Evolutionary conservation across 371 early-diverging fungal genomes (phyloP), one percentile per base, ranked within the genome.

Genomic region (Rhizopus sp.): DNA sequence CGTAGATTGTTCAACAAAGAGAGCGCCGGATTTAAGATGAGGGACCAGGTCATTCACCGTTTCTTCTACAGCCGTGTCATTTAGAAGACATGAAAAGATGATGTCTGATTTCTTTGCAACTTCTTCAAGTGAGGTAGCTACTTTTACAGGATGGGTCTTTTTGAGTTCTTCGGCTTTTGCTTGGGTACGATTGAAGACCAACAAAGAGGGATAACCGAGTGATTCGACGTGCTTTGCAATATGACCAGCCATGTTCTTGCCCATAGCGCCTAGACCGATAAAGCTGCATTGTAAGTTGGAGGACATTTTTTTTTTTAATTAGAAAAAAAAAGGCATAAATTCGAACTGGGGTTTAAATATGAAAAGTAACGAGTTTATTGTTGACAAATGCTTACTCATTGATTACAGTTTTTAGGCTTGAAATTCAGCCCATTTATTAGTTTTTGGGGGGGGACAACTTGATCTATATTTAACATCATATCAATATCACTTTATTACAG

Each of bases 231-330:
- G 50, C 45, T 68, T 53, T 49, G 72, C 63, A 29, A 64, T 69
- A 59, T 80, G 59, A 53, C 63, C 59, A 45, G 83, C 78, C 65
- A 83, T 82, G 32, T 67, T 66, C 13, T 59, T 59, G 32, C 84
- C 86, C 72, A 86, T 78, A 23, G 60, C 73, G 5, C 86, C 86
- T 6, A 86, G 69, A 4, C 84, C 86, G 15, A 86, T 64, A 59
- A 70, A 82, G n/a, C 75, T 82, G 13, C 74, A 58, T 57, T 46
- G 73, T 39, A 56, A 30, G 45, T 49, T 29, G n/a, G 15, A 39
- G 38, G 41, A 35, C 56, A 56, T 62, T 49, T 55, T 61, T 44
- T 44, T 4, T 51, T 29, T 31, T 23, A 38, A n/a, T 8, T 34
- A 7, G 38, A 41, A 41, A 55, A 35, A 38, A 49, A 49, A 54